A percentile compares a stretch with the other conserved stretches of the same genome.
These are phyloP conservation scores for Alternaria sp. DNA, from an alignment of 2,329 filamentous ascomycete species.

Conservation along the genomic window DNA sequence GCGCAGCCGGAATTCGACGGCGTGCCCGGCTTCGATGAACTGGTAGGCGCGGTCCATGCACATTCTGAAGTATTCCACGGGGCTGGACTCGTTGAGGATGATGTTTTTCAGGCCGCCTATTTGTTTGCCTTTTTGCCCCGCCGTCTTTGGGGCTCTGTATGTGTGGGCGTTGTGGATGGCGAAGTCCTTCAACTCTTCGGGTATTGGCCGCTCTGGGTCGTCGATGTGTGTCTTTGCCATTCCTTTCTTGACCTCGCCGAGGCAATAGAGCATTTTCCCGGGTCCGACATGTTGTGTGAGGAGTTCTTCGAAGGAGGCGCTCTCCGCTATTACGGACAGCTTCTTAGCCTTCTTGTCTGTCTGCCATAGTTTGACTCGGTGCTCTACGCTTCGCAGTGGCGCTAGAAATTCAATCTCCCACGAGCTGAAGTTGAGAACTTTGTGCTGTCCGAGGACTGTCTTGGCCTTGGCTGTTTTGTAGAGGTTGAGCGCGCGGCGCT, in stretches of 20 bases:
- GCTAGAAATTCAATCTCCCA: constrained; percentile 9
- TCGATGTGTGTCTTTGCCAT: neutral
- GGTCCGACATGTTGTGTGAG: constrained; percentile 26
- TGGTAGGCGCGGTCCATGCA: constrained; percentile 33
- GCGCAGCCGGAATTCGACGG: constrained; percentile 32
- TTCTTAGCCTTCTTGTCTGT: neutral
- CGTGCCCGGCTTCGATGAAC: constrained; percentile 24
- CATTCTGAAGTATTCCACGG: constrained; percentile 7
- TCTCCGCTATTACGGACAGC: constrained; percentile 9
- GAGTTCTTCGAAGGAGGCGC: constrained; percentile 26
- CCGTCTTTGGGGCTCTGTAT: neutral
- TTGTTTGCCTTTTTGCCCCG: constrained; percentile 4
- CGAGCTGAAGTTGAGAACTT: constrained; percentile 22
- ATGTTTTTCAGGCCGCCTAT: constrained; percentile 25
- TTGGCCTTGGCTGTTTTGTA: constrained; percentile 36
- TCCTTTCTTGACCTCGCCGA: constrained; percentile 1
- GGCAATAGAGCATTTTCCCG: constrained; percentile 28
- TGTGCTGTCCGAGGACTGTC: constrained; percentile 35
- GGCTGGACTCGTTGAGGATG: constrained; percentile 21
- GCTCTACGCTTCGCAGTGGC: constrained; percentile 10
- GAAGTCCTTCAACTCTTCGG: constrained; percentile 10
- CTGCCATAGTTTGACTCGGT: constrained; percentile 27
- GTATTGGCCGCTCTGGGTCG: constrained; percentile 1
- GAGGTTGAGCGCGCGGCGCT: constrained; percentile 31
- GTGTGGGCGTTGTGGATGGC: constrained; percentile 13